These are phyloP conservation scores for Lasiodiplodia sp. DNA, from an alignment of 2,329 filamentous ascomycete species.

Conservation along the genomic window DNA sequence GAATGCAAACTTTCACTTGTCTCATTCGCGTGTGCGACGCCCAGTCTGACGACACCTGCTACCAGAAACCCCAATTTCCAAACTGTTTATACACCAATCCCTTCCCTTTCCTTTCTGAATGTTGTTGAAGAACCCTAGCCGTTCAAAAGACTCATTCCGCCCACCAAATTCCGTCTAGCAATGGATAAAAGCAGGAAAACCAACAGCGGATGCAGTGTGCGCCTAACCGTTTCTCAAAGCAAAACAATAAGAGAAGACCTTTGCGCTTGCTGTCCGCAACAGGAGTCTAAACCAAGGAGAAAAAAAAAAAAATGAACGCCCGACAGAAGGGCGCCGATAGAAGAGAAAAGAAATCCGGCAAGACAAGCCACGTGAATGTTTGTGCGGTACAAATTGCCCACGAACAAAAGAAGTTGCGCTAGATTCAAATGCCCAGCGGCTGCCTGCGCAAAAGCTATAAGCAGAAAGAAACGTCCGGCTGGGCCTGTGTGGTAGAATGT, in stretches of 20 bases:
- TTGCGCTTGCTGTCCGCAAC: not conserved
- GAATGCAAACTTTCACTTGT: not conserved
- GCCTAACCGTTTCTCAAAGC: not conserved
- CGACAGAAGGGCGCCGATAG: not conserved
- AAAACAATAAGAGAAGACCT: not conserved
- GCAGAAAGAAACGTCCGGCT: not conserved
- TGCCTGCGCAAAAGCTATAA: not conserved
- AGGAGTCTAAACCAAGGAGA: not conserved
- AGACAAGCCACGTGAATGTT: slow-evolving; percentile 6
- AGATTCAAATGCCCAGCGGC: slow-evolving; percentile 14
- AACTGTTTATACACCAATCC: not conserved
- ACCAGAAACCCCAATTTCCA: not conserved
- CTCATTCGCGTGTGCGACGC: not conserved
- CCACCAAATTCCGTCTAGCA: slow-evolving; percentile 5
- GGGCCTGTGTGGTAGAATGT: slow-evolving; percentile 20
- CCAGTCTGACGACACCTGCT: not conserved
- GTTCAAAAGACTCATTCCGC: not conserved
- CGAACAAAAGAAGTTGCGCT: slow-evolving; percentile 3
- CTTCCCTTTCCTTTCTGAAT: not conserved
- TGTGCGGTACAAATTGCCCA: slow-evolving; percentile 13
- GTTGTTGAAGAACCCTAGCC: not conserved
- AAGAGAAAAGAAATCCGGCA: slow-evolving; percentile 2
- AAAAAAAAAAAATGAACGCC: not conserved
- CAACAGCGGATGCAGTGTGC: not conserved
- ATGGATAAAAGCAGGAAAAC: not conserved